Base-by-base conservation (phyloP, 2,329 filamentous ascomycete genomes). In the Stachybotrys echinatus region DNA sequence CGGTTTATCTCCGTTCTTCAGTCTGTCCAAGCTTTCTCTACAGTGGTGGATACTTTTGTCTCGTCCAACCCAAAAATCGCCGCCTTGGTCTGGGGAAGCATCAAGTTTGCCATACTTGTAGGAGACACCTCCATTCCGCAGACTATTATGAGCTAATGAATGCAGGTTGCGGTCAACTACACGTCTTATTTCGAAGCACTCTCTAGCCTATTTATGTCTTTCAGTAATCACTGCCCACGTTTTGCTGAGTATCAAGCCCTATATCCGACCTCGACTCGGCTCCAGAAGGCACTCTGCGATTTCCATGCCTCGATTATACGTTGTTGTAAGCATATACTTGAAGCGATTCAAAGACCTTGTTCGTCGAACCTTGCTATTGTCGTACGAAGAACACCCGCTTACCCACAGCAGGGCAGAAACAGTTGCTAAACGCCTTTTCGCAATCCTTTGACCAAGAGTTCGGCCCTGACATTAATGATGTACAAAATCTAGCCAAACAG, bases 81-180 rank as follows among this genome's bases (percentile, higher is more conserved):
- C 6, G 68, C 67, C 4, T 55, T 74, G 2, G 61, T 75, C 19
- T 75, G 71, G 73, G 72, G 72, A 2, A 71, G 66, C 40, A 57
- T 74, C 3, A 70, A 69, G 51, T 52, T 75, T n/a, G 66, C 72
- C 14, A 60, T 75, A 42, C 58, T 66, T 47, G 65, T 68, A n/a
- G 17, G 38, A 8, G 6, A 40, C n/a, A 18, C 10, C n/a, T 12
- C 19, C 18, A 40, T 40, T 18, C 8, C 3, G 38, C 38, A 40
- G 8, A 40, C 5, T 12, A 18, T 8, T n/a, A 5, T 40, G 38
- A 40, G n/a, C 38, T 40, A 20, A 40, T 18, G 3, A 18, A 10
- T 20, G 38, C 38, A 40, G 38, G 19, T 40, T 17, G 53, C 62
- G 1, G 53, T 62, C 2, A 73, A 71, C 19, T 65, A 65, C 34